These are phyloP conservation scores for Cutaneotrichosporon sp. DNA, from an alignment of 1,284 basidiomycete genomes.

Conservation along the genomic window DNA sequence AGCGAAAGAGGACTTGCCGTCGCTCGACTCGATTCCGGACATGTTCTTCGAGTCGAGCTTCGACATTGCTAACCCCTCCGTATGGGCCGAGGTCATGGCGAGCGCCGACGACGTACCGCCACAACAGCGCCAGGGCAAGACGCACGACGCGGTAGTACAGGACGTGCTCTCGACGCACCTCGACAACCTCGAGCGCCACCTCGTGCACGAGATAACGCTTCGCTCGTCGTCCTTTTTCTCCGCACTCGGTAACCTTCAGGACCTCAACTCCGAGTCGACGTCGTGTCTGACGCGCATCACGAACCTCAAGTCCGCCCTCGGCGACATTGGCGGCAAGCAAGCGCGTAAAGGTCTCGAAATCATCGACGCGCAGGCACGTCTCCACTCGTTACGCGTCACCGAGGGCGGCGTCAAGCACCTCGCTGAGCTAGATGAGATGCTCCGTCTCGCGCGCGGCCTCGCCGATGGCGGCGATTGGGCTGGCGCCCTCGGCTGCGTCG, in stretches of 20 bases:
- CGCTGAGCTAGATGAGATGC: slow-evolving; percentile 67
- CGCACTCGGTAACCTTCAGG: slow-evolving; percentile 87
- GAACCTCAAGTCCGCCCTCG: slow-evolving; percentile 64
- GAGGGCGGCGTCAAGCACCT: slow-evolving; percentile 62
- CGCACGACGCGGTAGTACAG: slow-evolving; percentile 63
- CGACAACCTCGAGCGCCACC: slow-evolving; percentile 90
- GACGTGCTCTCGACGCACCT: slow-evolving; percentile 89
- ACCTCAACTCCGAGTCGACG: slow-evolving; percentile 80
- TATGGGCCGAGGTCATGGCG: slow-evolving; percentile 67
- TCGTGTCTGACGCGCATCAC: slow-evolving; percentile 73
- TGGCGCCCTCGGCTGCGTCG: slow-evolving; percentile 70
- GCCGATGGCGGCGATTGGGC: slow-evolving; percentile 78
- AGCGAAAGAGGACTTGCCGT: slow-evolving; percentile 49
- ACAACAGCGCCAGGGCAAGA: slow-evolving; percentile 13
- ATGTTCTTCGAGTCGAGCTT: slow-evolving; percentile 76
- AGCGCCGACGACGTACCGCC: slow-evolving; percentile 2
- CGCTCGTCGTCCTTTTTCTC: slow-evolving; percentile 94
- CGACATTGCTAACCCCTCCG: slow-evolving; percentile 77
- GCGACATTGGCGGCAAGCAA: slow-evolving; percentile 68
- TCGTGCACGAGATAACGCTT: slow-evolving; percentile 84
- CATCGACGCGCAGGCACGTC: slow-evolving; percentile 60
- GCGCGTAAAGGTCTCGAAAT: slow-evolving; percentile 72
- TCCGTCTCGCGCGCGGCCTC: slow-evolving; percentile 62
- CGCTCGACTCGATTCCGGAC: slow-evolving; percentile 70
- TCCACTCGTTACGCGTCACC: slow-evolving; percentile 59